Evolutionary conservation across 768 basidiomycete species (phyloP), one percentile per base, ranked within the genome.

Genomic region (Erythrobasidium yunnanense): DNA sequence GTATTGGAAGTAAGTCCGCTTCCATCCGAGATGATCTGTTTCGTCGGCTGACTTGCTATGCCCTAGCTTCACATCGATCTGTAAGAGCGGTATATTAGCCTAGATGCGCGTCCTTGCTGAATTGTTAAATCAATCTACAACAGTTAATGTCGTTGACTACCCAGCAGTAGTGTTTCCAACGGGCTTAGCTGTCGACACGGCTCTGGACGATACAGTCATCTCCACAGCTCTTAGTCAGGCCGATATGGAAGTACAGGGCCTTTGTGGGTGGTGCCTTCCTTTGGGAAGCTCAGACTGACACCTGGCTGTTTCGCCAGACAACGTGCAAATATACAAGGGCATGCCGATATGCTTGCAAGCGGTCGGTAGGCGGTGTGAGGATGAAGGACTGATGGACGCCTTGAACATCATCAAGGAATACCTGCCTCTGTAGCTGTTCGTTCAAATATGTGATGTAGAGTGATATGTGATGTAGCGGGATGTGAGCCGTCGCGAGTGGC

Each of bases 51-150:
- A n/a, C n/a, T n/a, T n/a, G n/a, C n/a, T n/a, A n/a, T n/a, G n/a
- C n/a, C n/a, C n/a, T n/a, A n/a, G 57, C 15, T 60, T 45, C 25
- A 55, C 54, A 33, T 55, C 54, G 13, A 38, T 55, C 32, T 55
- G 54, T 55, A 34, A 4, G 54, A 34, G 15, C 23, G 29, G 22
- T 33, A 27, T 7, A 22, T 23, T 32, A 6, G 53, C 29, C 6
- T 6, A 30, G 6, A 20, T 50, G 22, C 29, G 17, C 52, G 34
- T 4, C n/a, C n/a, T n/a, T n/a, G n/a, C n/a, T n/a, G n/a, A n/a
- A n/a, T n/a, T n/a, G n/a, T n/a, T n/a, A n/a, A n/a, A n/a, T n/a
- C n/a, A n/a, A n/a, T n/a, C n/a, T n/a, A n/a, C 23, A 25, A 20
- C 54, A 55, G 54, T 32, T 38, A 55, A 55, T 23, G 13, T 55